phyloP scores from a whole-genome alignment of 1,284 basidiomycete species.

The Phellopilus nigrolimitatus region DNA sequence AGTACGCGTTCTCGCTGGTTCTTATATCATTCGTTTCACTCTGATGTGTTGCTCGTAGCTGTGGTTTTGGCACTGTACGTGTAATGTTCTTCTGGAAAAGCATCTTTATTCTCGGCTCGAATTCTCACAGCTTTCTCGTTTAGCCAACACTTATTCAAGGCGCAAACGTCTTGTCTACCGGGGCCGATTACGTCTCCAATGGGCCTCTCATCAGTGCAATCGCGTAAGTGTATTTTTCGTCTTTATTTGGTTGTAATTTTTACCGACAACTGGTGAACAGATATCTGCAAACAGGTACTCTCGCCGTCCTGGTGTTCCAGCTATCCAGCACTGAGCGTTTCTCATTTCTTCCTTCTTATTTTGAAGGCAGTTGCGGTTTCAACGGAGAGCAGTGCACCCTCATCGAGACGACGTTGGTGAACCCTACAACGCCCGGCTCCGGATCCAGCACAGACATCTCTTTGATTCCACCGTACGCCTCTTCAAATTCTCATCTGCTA shows the following conservation, averaged over 20 bases:
- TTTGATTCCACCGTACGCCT: slow-evolving; percentile 22
- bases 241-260: neutral
- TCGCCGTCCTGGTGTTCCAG: neutral
- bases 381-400: slow-evolving; percentile 28
- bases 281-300: slow-evolving; percentile 13
- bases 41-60: slow-evolving; percentile 24
- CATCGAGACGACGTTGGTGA: slow-evolving; percentile 25
- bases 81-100: neutral
- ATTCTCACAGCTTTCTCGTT: neutral
- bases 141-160: slow-evolving; percentile 29
- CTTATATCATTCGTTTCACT: slow-evolving; percentile 9
- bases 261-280: neutral
- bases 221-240: slow-evolving; percentile 13
- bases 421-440: slow-evolving; percentile 23
- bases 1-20: slow-evolving; percentile 21
- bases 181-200: slow-evolving; percentile 21
- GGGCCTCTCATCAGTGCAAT: slow-evolving; percentile 23
- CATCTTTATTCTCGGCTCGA: neutral
- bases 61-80: slow-evolving; percentile 32
- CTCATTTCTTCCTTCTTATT: no score
- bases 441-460: slow-evolving; percentile 27
- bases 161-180: slow-evolving; percentile 26
- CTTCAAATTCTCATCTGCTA: no score
- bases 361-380: slow-evolving; percentile 23
- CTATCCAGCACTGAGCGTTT: neutral